Evolutionary conservation across 345 rosid species (phyloP).

Genomic region (Raphanus sativus): DNA sequence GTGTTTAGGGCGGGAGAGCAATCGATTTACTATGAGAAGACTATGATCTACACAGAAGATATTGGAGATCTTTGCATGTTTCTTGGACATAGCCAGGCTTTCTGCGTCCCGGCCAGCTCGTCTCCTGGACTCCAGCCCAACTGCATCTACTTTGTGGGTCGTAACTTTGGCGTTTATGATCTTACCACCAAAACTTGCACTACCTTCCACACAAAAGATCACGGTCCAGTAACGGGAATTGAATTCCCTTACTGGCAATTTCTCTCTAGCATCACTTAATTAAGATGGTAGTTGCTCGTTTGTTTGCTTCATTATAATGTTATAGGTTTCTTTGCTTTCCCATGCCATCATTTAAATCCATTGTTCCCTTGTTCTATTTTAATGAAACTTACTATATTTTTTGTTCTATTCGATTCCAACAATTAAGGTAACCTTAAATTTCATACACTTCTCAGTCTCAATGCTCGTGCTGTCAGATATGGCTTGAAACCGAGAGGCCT

Average conservation of each 20-base stretch:
- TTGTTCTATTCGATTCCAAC: too few species aligned
- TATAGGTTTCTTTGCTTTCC: neutral
- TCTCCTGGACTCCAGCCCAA: constrained; percentile 21
- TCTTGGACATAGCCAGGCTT: constrained; percentile 16
- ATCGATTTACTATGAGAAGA: neutral
- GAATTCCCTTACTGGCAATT: constrained; percentile 4
- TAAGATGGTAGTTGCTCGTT: neutral
- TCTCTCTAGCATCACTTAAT: neutral
- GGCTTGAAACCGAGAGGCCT: too few species aligned
- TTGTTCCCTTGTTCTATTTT: too few species aligned
- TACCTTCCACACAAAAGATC: neutral
- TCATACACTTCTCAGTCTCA: too few species aligned
- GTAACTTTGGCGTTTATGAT: constrained; percentile 7
- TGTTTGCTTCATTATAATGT: neutral
- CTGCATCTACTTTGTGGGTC: constrained; percentile 10
- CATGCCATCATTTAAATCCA: too few species aligned
- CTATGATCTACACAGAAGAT: constrained; percentile 12
- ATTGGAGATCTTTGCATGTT: constrained; percentile 22
- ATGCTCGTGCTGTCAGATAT: too few species aligned
- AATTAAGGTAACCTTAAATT: too few species aligned
- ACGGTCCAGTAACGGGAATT: neutral
- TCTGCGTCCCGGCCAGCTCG: constrained; percentile 17
- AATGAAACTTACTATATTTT: too few species aligned
- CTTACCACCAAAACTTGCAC: constrained; percentile 6
- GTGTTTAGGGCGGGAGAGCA: constrained; percentile 1